phyloP scores from a whole-genome alignment of 306 rosid genomes.

The Betula pendula region DNA sequence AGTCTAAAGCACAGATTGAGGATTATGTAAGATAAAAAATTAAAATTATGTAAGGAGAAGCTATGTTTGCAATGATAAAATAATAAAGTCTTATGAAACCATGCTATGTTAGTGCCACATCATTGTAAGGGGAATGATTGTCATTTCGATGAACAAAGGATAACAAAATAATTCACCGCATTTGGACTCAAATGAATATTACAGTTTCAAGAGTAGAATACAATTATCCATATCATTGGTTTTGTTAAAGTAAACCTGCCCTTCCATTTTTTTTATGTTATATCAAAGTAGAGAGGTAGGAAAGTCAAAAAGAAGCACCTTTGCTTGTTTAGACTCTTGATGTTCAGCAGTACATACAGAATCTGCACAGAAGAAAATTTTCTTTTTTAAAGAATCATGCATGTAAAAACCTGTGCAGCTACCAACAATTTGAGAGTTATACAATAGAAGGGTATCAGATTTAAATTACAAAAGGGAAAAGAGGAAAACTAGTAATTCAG shows the following conservation, averaged over 20 bases:
- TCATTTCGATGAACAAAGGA: background rate
- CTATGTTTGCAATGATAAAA: background rate
- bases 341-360: constrained; percentile 12
- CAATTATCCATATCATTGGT: background rate
- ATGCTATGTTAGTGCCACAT: background rate
- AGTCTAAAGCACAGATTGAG: constrained; percentile 18
- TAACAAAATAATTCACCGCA: background rate
- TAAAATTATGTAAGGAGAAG: constrained; percentile 11
- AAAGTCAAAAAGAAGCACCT: constrained; percentile 19
- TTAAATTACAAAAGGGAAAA: background rate
- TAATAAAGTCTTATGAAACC: background rate
- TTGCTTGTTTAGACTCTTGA: background rate
- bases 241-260: background rate
- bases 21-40: constrained; percentile 3
- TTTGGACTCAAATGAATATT: background rate
- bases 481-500: background rate
- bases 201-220: background rate
- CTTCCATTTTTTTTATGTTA: constrained; percentile 5
- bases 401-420: background rate
- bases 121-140: background rate
- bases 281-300: background rate
- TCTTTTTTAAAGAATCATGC: background rate
- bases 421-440: background rate
- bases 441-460: background rate
- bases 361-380: constrained; percentile 29